phyloP scores from a whole-genome alignment of 805 yeast species.

The Starmerella geochares region DNA sequence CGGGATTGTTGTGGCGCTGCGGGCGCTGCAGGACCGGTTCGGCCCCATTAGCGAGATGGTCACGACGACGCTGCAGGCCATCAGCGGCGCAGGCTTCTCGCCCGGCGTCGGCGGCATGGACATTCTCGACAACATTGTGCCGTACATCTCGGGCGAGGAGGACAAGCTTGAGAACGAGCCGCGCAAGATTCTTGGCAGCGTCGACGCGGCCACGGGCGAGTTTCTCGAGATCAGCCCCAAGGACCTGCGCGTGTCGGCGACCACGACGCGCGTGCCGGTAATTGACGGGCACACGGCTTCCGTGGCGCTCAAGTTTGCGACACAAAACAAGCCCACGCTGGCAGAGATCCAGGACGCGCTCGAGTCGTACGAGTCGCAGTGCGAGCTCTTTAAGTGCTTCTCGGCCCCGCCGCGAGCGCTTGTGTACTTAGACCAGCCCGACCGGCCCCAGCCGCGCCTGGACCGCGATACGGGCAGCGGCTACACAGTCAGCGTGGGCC shows the following conservation, averaged over 20 bases:
- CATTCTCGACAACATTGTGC: conserved; percentile 85
- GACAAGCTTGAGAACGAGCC: conserved; percentile 99
- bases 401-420: conserved; percentile 91
- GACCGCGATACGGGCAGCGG: conserved; percentile 94
- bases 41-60: conserved; percentile 85
- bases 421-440: conserved; percentile 79
- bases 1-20: conserved; percentile 90
- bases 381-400: conserved; percentile 64
- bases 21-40: conserved; percentile 79
- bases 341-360: conserved; percentile 66
- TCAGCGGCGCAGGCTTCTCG: conserved; percentile 96
- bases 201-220: conserved; percentile 37
- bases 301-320: conserved; percentile 72
- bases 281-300: conserved; percentile 97
- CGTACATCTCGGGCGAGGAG: conserved; percentile 93
- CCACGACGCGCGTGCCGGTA: conserved; percentile 94
- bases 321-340: conserved; percentile 73
- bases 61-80: conserved; percentile 90
- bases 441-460: conserved; percentile 95
- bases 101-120: conserved; percentile 97
- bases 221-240: conserved; percentile 35
- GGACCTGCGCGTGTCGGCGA: conserved; percentile 82
- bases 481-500: conserved; percentile 87
- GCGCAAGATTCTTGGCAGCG: conserved; percentile 75
- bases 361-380: conserved; percentile 71